Base-by-base conservation (phyloP, 306 rosid genomes). In the Geum urbanum region DNA sequence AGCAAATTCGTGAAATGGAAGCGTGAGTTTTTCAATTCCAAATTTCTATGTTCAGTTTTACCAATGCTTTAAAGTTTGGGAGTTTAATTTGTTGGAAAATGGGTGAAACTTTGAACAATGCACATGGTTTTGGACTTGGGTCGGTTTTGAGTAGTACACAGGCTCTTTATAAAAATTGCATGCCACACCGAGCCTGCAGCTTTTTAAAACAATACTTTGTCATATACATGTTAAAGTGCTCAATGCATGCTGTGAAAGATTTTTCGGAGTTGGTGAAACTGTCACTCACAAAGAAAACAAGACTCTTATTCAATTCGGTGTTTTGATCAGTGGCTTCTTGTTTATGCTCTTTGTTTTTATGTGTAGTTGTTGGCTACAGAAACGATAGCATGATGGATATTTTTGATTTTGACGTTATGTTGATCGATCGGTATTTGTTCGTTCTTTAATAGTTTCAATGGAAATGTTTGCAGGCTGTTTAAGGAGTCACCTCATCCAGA, bases 401-500 rank as follows among this genome's bases (percentile, higher is more conserved):
- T 52, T 54, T 44, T 69, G 37, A 46, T 54, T 41, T 40, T 37
- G 15, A 67, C 57, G 43, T 47, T 4, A 65, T 22, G 22, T 59
- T 59, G 16, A 15, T 65, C 55, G 24, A 15, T 65, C 43, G 24
- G 46, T 67, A 37, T 11, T 37, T 53, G 35, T 7, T 52, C n/a
- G n/a, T n/a, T n/a, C n/a, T 57, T 39, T 18, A 13, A 7, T 53
- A 40, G 53, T 8, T 16, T 62, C 18, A n/a, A 58, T 74, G 39
- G 8, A 69, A 40, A 77, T 40, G 62, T 22, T 54, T 82, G 48
- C 80, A 95, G 99, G 83, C 85, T 91, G 55, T 95, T 95, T 79
- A 95, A 91, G 75, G 99, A 95, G 47, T 95, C 99, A 57, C 97
- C 99, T 10, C 97, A 95, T 76, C 97, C 97, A 56, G 96, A 95